Evolutionary conservation across 2,329 filamentous ascomycete species (phyloP).

Genomic region (Fusarium armeniacum): DNA sequence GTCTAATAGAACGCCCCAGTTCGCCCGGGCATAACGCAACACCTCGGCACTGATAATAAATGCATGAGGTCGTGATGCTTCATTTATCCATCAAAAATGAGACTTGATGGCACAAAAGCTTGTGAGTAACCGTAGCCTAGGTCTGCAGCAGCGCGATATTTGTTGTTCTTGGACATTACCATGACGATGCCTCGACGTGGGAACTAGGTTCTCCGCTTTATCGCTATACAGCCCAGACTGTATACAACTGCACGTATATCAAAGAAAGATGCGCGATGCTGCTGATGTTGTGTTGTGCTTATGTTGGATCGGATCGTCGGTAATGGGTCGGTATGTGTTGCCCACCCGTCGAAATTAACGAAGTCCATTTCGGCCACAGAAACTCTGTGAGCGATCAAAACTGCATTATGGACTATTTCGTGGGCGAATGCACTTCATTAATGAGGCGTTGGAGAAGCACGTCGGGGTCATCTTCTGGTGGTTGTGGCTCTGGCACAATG

Average conservation of each 20-base stretch:
- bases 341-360: constrained; percentile 3
- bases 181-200: constrained; percentile 3
- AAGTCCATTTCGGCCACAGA: constrained; percentile 8
- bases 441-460: constrained; percentile 20
- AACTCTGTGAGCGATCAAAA: constrained; percentile 2
- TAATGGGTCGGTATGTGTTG: constrained; percentile 31
- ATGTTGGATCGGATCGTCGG: constrained; percentile 41
- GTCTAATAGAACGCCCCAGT: constrained; percentile 5
- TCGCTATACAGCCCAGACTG: neutral
- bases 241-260: neutral
- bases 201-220: neutral
- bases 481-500: constrained; percentile 42
- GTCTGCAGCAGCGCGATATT: constrained; percentile 26
- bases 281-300: constrained; percentile 24
- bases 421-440: constrained; percentile 9
- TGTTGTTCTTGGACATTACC: constrained; percentile 3
- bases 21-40: neutral
- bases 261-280: constrained; percentile 2
- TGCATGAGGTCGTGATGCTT: neutral
- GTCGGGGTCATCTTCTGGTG: constrained; percentile 33
- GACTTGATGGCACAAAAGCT: constrained; percentile 3
- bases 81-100: constrained; percentile 5
- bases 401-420: constrained; percentile 8
- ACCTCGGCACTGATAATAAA: neutral
- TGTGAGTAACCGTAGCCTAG: constrained; percentile 5